Conservation (phyloP, 495 filamentous ascomycete genomes). For the Penicillium samsonianum region DNA sequence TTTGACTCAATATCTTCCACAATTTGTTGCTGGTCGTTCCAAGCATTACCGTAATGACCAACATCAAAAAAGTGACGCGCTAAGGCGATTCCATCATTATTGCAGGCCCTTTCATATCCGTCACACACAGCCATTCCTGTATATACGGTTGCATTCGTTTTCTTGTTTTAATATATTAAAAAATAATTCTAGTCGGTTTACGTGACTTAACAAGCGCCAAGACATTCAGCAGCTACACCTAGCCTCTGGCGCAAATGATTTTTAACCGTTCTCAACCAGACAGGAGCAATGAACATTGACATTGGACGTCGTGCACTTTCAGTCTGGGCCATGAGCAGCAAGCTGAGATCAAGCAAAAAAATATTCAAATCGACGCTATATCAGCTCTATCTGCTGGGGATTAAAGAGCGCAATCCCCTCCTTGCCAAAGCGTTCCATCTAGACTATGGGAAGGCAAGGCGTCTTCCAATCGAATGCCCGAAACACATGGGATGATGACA, state of each 20-base stretch:
- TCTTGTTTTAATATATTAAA: too few relatives aligned
- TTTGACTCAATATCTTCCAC: too few relatives aligned
- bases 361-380: constrained; percentile 31
- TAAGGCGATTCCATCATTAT: too few relatives aligned
- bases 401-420: constrained; percentile 19
- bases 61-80: too few relatives aligned
- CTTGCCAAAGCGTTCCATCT: constrained; percentile 27
- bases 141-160: too few relatives aligned
- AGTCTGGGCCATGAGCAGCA: constrained; percentile 24
- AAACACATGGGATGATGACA: constrained; percentile 41
- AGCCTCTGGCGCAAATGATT: neutral
- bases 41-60: too few relatives aligned
- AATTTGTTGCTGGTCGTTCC: too few relatives aligned
- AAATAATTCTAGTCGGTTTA: too few relatives aligned
- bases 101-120: too few relatives aligned
- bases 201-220: constrained; percentile 1
- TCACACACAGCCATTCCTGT: too few relatives aligned
- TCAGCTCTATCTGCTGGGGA: constrained; percentile 32
- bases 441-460: constrained; percentile 33
- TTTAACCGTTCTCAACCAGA: neutral
- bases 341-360: constrained; percentile 27
- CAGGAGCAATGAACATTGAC: constrained; percentile 4
- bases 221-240: neutral
- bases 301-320: constrained; percentile 2
- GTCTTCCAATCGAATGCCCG: constrained; percentile 28